Conservation (phyloP, 257 asterid species). For the Plantago ovata region DNA sequence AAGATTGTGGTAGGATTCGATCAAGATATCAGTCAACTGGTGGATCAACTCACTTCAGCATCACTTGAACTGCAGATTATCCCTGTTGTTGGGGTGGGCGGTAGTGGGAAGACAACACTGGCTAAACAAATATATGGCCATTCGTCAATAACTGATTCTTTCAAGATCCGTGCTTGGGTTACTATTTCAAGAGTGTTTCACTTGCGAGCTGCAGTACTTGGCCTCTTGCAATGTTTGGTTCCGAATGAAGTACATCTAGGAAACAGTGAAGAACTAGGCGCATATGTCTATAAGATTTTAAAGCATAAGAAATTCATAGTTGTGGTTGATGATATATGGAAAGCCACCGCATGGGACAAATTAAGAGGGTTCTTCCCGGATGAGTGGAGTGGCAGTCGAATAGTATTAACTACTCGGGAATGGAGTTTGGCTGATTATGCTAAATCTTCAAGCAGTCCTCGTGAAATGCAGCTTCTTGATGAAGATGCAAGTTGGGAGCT, state of each 20-base stretch:
- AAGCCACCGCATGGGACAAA: not conserved
- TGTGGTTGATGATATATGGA: slow-evolving; percentile 6
- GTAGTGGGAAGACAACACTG: slow-evolving; percentile 5
- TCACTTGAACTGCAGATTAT: not conserved
- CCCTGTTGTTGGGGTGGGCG: not conserved
- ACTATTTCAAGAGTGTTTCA: not conserved
- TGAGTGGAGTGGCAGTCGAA: not conserved
- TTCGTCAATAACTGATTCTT: not conserved
- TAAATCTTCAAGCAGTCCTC: not conserved
- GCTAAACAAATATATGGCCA: not conserved
- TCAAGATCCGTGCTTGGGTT: not conserved
- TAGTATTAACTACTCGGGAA: not conserved
- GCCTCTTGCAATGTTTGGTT: not conserved
- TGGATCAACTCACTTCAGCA: not conserved
- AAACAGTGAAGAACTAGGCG: not conserved
- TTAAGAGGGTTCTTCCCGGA: not conserved
- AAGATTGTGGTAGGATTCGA: not conserved
- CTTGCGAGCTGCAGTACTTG: not conserved
- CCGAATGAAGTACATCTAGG: not conserved
- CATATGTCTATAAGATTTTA: not conserved
- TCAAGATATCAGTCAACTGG: not conserved
- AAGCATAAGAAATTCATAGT: not conserved
- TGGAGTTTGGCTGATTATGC: not conserved
- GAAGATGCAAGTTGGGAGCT: not conserved
- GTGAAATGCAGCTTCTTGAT: not conserved